phyloP scores from a whole-genome alignment of 73 alveolate species.

The Paramecium primaurelia region DNA sequence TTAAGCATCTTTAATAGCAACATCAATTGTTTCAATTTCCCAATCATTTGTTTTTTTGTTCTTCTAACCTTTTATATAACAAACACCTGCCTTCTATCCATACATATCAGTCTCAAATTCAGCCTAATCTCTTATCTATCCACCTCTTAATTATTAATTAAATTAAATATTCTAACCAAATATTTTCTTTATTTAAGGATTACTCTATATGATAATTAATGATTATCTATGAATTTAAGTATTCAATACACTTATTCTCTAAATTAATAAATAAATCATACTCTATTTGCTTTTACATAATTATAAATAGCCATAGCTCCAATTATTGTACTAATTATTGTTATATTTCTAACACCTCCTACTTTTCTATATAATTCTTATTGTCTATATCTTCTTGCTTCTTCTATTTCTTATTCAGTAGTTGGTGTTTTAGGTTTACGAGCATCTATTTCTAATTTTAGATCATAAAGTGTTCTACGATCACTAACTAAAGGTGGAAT shows the following conservation, averaged over 20 bases:
- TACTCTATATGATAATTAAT: not conserved
- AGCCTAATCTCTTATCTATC: not conserved
- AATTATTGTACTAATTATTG: not conserved
- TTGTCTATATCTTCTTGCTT: slow-evolving; percentile 30
- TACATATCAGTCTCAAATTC: slow-evolving; percentile 39
- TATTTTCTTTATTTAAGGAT: not conserved
- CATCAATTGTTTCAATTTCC: not conserved
- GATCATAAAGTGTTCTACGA: not conserved
- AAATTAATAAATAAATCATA: not conserved
- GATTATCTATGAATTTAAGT: slow-evolving; percentile 8
- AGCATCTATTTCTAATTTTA: slow-evolving; percentile 38
- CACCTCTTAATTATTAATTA: slow-evolving; percentile 10
- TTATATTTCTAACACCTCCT: not conserved
- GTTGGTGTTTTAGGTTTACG: slow-evolving; percentile 5
- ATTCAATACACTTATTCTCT: not conserved
- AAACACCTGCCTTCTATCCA: not conserved
- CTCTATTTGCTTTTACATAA: slow-evolving; percentile 21
- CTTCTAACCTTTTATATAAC: not conserved
- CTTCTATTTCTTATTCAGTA: slow-evolving; percentile 48
- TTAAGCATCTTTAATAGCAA: not conserved
- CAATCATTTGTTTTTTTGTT: slow-evolving; percentile 14
- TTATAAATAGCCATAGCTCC: slow-evolving; percentile 31
- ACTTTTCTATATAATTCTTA: slow-evolving; percentile 21
- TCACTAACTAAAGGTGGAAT: not conserved
- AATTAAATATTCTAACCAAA: slow-evolving; percentile 11